A percentile compares a stretch with the other conserved stretches of the same genome.
Evolutionary conservation across 805 yeast species (phyloP).

Genomic region (Grigorovia humatica): DNA sequence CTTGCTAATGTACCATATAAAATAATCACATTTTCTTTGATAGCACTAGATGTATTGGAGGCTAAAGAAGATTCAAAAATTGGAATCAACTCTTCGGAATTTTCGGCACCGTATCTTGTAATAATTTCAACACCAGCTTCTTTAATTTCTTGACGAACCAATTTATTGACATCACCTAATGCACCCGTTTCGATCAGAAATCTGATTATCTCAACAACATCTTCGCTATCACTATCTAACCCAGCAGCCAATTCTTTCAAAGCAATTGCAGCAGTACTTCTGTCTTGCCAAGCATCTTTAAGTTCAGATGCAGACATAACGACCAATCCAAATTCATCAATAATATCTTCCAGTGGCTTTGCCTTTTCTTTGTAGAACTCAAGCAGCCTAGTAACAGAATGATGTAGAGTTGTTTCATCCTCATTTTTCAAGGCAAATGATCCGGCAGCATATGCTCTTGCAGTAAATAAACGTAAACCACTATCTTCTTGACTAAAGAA

Average conservation of each 20-base stretch:
- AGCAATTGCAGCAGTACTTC: slow-evolving; percentile 72
- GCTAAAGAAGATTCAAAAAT: slow-evolving; percentile 62
- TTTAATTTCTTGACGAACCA: slow-evolving; percentile 73
- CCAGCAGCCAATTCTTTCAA: slow-evolving; percentile 46
- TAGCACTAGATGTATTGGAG: slow-evolving; percentile 30
- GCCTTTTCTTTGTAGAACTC: slow-evolving; percentile 49
- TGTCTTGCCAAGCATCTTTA: slow-evolving; percentile 72
- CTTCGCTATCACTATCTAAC: slow-evolving; percentile 27
- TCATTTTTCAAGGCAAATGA: slow-evolving; percentile 34
- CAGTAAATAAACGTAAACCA: slow-evolving; percentile 63
- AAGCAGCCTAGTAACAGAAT: slow-evolving; percentile 37
- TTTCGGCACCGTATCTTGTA: slow-evolving; percentile 49
- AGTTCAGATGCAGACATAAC: slow-evolving; percentile 49
- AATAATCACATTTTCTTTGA: slow-evolving; percentile 73
- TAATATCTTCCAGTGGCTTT: slow-evolving; percentile 64
- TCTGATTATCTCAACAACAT: slow-evolving; percentile 45
- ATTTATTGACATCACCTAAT: slow-evolving; percentile 60
- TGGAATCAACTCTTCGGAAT: slow-evolving; percentile 67
- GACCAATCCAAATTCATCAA: slow-evolving; percentile 73
- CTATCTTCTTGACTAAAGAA: slow-evolving; percentile 47
- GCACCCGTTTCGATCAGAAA: slow-evolving; percentile 57
- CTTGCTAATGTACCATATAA: slow-evolving; percentile 86
- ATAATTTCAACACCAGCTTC: slow-evolving; percentile 80
- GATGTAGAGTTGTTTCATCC: slow-evolving; percentile 19
- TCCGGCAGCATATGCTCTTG: slow-evolving; percentile 53